phyloP scores from a whole-genome alignment of 2,329 filamentous ascomycete genomes.

The Fusarium oxysporum region DNA sequence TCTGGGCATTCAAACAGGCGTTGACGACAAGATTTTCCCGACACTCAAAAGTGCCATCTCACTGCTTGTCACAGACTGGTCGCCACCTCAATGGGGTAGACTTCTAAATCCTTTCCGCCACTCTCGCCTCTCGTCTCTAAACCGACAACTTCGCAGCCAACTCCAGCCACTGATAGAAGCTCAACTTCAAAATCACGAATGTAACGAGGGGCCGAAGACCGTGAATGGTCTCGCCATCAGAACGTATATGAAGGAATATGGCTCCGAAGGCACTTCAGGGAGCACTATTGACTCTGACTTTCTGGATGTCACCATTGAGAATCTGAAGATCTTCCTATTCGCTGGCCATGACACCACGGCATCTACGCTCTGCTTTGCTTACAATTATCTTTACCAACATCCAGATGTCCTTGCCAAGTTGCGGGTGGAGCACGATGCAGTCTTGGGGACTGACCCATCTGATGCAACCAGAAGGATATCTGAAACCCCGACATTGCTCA shows the following conservation, averaged over 20 bases:
- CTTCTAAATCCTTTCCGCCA: background rate
- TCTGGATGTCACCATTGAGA: background rate
- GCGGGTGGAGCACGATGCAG: background rate
- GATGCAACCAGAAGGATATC: background rate
- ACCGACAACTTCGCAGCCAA: background rate
- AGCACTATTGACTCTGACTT: background rate
- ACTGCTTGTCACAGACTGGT: conserved; percentile 2
- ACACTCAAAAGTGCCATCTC: background rate
- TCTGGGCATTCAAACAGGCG: background rate
- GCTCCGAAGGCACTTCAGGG: fast-evolving
- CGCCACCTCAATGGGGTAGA: background rate
- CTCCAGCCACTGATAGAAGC: background rate
- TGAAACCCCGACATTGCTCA: background rate
- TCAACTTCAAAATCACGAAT: background rate
- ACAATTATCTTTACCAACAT: background rate
- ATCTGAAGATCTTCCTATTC: conserved; percentile 12
- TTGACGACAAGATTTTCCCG: background rate
- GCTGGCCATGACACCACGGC: conserved; percentile 14
- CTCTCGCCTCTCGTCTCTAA: background rate
- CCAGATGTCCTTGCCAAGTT: background rate
- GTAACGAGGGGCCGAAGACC: background rate
- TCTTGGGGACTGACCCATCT: background rate
- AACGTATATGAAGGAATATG: background rate
- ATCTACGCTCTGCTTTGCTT: background rate
- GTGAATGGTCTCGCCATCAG: conserved; percentile 2